Evolutionary conservation across 495 filamentous ascomycete species (phyloP), one percentile per base, ranked within the genome.

Genomic region (Aspergillus sparsus): DNA sequence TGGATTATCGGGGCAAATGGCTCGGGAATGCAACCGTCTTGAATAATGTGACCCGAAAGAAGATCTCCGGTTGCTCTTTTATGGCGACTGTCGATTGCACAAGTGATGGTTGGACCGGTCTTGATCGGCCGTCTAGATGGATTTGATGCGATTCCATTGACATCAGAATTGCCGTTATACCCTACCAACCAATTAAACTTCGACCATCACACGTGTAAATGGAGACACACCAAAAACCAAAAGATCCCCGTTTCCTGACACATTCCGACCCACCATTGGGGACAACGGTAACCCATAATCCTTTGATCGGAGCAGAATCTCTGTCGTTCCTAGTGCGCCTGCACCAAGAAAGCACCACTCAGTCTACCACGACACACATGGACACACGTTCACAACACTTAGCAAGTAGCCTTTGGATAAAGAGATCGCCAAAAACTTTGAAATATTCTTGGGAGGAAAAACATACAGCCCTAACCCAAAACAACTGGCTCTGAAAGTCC

Each of bases 181-280:
- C 81, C 81, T 53, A n/a, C 42, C 47, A 18, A n/a, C 10, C 32
- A 13, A 45, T 51, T 47, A 27, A 9, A n/a, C 6, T 36, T 9
- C 45, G 5, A 15, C 34, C 12, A 3, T 36, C 31, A 3, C 33
- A 16, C 34, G 58, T 7, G 11, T 9, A 0, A 6, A 39, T 57
- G 12, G 54, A 74, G 31, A 13, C 67, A 67, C 79, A 73, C 85
- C 86, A 66, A 88, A 89, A 5, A 79, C 77, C 34, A 89, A 65
- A 57, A 89, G 81, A 60, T 87, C 85, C 3, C 87, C 86, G 64
- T 90, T 90, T 15, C 86, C 86, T 65, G 83, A 86, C 79, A 89
- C 85, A 51, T 83, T 80, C 50, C 81, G 74, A 18, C 86, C 86
- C 33, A 87, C 79, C 41, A 72, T 72, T 15, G 80, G 69, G 63